phyloP scores from a whole-genome alignment of 257 asterid genomes.

The Linderniella brevidens region DNA sequence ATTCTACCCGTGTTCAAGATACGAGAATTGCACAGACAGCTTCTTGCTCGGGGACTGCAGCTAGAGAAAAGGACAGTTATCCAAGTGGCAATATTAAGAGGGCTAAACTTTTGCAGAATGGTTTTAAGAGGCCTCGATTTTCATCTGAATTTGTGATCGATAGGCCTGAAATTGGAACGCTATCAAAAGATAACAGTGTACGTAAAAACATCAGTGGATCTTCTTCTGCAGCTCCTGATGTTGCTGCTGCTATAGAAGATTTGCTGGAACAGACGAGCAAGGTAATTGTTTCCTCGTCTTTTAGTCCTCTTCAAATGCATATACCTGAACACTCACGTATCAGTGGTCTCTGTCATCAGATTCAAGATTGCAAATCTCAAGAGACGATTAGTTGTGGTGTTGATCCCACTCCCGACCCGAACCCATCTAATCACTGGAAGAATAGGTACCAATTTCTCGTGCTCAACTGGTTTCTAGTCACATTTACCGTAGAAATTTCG shows the following conservation, averaged over 20 bases:
- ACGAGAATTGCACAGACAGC: slow-evolving; percentile 19
- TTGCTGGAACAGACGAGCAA: slow-evolving; percentile 81
- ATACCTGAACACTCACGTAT: slow-evolving; percentile 13
- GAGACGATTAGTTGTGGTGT: slow-evolving; percentile 39
- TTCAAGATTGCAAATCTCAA: slow-evolving; percentile 55
- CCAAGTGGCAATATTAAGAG: slow-evolving; percentile 30
- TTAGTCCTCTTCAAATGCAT: slow-evolving; percentile 9
- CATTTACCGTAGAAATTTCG: neutral
- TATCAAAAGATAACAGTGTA: slow-evolving; percentile 18
- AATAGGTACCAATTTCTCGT: slow-evolving; percentile 32
- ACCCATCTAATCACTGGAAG: slow-evolving; percentile 43
- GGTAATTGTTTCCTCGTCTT: slow-evolving; percentile 27
- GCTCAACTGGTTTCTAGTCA: slow-evolving; percentile 6
- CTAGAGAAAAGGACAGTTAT: slow-evolving; percentile 15
- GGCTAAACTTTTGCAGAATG: slow-evolving; percentile 31
- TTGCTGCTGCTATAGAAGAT: slow-evolving; percentile 83
- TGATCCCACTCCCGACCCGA: slow-evolving; percentile 39
- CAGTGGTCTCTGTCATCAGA: slow-evolving; percentile 28
- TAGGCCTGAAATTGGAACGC: slow-evolving; percentile 11
- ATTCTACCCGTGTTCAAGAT: slow-evolving; percentile 30
- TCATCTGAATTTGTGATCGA: slow-evolving; percentile 11
- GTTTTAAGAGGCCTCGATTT: slow-evolving; percentile 13
- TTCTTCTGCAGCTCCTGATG: slow-evolving; percentile 56
- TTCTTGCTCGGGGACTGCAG: slow-evolving; percentile 13
- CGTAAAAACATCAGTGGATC: slow-evolving; percentile 23